Conservation (phyloP, 2,329 filamentous ascomycete genomes). For the Blastomyces percursus region DNA sequence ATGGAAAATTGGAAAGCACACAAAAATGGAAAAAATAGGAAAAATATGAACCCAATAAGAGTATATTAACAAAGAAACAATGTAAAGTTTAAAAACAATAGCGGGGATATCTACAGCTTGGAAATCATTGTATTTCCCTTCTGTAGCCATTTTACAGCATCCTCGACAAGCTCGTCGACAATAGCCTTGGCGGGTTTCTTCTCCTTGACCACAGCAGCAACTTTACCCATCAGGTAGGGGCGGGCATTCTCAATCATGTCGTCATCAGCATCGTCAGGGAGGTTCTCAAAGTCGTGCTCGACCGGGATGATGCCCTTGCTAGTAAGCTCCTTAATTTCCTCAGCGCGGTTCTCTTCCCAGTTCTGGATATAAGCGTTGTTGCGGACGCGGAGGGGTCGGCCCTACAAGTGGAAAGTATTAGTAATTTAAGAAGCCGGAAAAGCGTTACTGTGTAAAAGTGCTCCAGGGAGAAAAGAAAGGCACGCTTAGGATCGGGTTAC, state of each 20-base stretch:
- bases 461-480: background rate
- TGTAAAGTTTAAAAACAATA: background rate
- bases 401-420: constrained; percentile 30
- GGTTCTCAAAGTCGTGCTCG: constrained; percentile 82
- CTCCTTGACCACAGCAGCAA: constrained; percentile 84
- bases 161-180: constrained; percentile 83
- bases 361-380: constrained; percentile 88
- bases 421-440: background rate
- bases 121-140: constrained; percentile 56
- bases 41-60: background rate
- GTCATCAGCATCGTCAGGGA: constrained; percentile 61
- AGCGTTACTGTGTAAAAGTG: background rate
- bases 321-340: constrained; percentile 88
- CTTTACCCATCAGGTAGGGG: constrained; percentile 94
- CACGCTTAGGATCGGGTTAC: background rate
- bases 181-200: constrained; percentile 83
- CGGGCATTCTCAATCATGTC: constrained; percentile 85
- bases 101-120: constrained; percentile 49
- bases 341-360: constrained; percentile 85
- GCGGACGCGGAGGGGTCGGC: constrained; percentile 83
- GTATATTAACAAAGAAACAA: background rate
- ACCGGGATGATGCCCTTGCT: constrained; percentile 83
- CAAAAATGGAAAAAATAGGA: background rate
- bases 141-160: constrained; percentile 62
- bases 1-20: background rate